phyloP scores from a whole-genome alignment of 768 basidiomycete species.

The Trametes meyenii region DNA sequence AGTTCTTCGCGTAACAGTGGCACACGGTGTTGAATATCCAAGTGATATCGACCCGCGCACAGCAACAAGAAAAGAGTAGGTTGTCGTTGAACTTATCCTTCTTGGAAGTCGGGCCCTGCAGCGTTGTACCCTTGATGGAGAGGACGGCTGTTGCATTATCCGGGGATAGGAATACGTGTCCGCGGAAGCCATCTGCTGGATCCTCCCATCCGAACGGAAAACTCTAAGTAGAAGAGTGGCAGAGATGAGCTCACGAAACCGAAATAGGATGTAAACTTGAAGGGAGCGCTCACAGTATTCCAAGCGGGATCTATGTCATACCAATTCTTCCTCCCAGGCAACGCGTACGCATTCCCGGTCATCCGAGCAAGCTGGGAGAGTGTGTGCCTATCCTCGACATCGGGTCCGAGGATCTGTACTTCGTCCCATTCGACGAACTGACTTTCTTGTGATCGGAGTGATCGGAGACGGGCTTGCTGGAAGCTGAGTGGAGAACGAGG shows the following conservation, averaged over 20 bases:
- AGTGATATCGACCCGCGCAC: slow-evolving; percentile 84
- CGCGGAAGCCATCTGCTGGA: slow-evolving; percentile 75
- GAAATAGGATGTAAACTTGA: background rate
- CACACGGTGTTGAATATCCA: slow-evolving; percentile 89
- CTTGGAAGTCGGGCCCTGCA: slow-evolving; percentile 83
- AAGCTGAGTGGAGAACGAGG: slow-evolving; percentile 56
- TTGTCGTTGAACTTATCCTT: slow-evolving; percentile 96
- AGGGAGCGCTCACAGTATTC: slow-evolving; percentile 48
- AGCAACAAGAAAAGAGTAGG: slow-evolving; percentile 89
- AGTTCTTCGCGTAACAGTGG: slow-evolving; percentile 74
- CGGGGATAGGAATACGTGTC: slow-evolving; percentile 81
- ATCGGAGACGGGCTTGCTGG: slow-evolving; percentile 55
- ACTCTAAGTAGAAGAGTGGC: slow-evolving; percentile 46
- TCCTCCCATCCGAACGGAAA: slow-evolving; percentile 83
- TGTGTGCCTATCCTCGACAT: slow-evolving; percentile 78
- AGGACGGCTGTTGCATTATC: slow-evolving; percentile 85
- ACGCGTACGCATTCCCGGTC: slow-evolving; percentile 86
- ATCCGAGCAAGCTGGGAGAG: slow-evolving; percentile 83
- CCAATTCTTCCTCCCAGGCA: slow-evolving; percentile 75
- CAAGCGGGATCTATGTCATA: slow-evolving; percentile 76
- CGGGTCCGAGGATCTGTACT: slow-evolving; percentile 68
- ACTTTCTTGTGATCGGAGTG: slow-evolving; percentile 50
- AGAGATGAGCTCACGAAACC: slow-evolving; percentile 11
- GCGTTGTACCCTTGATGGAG: slow-evolving; percentile 88
- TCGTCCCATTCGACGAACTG: slow-evolving; percentile 69